Evolutionary conservation across 345 rosid species (phyloP), one percentile per base, ranked within the genome.

Genomic region (Salix exigua): DNA sequence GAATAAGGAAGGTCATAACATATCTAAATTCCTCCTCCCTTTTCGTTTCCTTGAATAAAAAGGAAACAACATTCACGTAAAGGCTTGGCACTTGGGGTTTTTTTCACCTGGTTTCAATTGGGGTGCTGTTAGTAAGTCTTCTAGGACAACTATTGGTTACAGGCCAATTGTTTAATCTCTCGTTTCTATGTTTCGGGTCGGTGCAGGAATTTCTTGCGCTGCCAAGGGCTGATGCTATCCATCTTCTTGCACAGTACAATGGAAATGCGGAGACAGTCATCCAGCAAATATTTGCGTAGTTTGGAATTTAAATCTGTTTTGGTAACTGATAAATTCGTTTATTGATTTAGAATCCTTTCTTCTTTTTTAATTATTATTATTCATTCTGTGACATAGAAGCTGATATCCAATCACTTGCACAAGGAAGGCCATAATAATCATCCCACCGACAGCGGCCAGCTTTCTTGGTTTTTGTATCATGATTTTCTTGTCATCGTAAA

Each of bases 171-270:
- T 28, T 2, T 30, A 44, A 37, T 75, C 9, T 40, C 33, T 53
- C 9, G 17, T 37, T 19, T 17, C 26, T 51, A 5, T 58, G 10
- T 18, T 73, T 44, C 33, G 46, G 61, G 38, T 17, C 74, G 79
- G 21, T 81, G 82, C 91, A 95, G 99, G 99, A 95, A 83, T 95
- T 95, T 87, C 97, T 95, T 48, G 97, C 97, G n/a, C 72, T 95
- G 85, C 97, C 99, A 19, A 88, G 99, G 88, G 93, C 97, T 21
- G 97, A 93, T 77, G 97, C 99, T 38, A 95, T 95, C 83, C 94
- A 90, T 78, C 97, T 95, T 63, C 92, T 95, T 40, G 88, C 91
- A 23, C 96, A 93, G 81, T 89, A 91, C 85, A 88, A 90, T 71
- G 96, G 97, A 75, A 90, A 86, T 65, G 97, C 97, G 0, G 97